These are phyloP conservation scores for Friedmanniomyces simplex DNA, from an alignment of 495 filamentous ascomycete genomes.

Conservation along the genomic window DNA sequence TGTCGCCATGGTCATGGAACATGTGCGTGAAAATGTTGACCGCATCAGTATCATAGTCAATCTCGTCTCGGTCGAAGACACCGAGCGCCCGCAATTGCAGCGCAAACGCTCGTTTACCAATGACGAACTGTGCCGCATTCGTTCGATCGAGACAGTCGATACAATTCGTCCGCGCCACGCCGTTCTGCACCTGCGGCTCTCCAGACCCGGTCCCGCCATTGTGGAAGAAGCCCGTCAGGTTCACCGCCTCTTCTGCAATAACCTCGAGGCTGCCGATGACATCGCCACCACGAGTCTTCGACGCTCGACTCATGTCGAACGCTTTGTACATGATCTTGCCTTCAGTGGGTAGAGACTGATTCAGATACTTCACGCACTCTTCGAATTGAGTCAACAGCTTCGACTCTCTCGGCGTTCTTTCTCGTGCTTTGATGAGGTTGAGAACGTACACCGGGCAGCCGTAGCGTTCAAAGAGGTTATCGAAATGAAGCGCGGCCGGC, in stretches of 20 bases:
- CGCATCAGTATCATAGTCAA: slow-evolving; percentile 91
- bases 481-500: slow-evolving; percentile 93
- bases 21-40: slow-evolving; percentile 95
- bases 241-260: slow-evolving; percentile 78
- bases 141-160: slow-evolving; percentile 96
- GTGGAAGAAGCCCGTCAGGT: slow-evolving; percentile 83
- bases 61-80: slow-evolving; percentile 62
- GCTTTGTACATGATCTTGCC: slow-evolving; percentile 86
- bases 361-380: slow-evolving; percentile 81
- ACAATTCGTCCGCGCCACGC: slow-evolving; percentile 89
- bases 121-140: slow-evolving; percentile 95
- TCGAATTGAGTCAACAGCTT: slow-evolving; percentile 83
- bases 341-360: slow-evolving; percentile 77
- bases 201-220: slow-evolving; percentile 64
- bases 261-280: slow-evolving; percentile 84
- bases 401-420: slow-evolving; percentile 85
- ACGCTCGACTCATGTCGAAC: slow-evolving; percentile 96
- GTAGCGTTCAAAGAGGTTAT: slow-evolving; percentile 89
- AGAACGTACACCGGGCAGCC: slow-evolving; percentile 82
- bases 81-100: slow-evolving; percentile 89
- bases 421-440: slow-evolving; percentile 87
- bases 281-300: slow-evolving; percentile 89
- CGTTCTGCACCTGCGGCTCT: slow-evolving; percentile 69
- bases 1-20: slow-evolving; percentile 95
- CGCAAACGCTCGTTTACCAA: slow-evolving; percentile 89